Conservation (phyloP, 2,329 filamentous ascomycete genomes). For the Penicillium sp. region DNA sequence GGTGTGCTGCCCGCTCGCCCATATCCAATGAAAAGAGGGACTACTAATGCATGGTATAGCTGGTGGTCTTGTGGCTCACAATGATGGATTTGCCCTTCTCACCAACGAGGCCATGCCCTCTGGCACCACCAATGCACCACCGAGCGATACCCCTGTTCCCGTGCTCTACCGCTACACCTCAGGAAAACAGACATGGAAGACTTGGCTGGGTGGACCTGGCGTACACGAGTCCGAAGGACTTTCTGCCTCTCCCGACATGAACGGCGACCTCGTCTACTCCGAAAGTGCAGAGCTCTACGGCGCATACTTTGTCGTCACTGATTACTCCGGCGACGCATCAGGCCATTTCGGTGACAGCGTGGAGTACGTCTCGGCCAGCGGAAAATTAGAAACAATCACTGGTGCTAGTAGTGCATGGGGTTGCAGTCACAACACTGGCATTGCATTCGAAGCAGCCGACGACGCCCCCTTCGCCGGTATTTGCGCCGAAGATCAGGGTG, state of each 20-base stretch:
- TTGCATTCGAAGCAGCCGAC: slow-evolving; percentile 62
- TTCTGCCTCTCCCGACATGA: slow-evolving; percentile 58
- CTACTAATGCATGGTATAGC: slow-evolving; percentile 31
- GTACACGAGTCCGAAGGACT: slow-evolving; percentile 51
- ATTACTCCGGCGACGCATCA: slow-evolving; percentile 54
- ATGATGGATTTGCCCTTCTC: slow-evolving; percentile 63
- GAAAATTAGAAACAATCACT: slow-evolving; percentile 52
- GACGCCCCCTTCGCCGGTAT: slow-evolving; percentile 58
- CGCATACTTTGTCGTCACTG: slow-evolving; percentile 63
- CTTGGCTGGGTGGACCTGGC: slow-evolving; percentile 58
- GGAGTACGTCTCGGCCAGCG: slow-evolving; percentile 51
- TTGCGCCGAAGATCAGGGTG: slow-evolving; percentile 63
- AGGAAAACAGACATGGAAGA: slow-evolving; percentile 59
- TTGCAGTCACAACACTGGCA: slow-evolving; percentile 65
- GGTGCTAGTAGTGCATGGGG: slow-evolving; percentile 60
- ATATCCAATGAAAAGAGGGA: neutral
- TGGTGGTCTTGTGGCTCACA: slow-evolving; percentile 61
- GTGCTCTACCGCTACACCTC: slow-evolving; percentile 60
- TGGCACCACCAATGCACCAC: slow-evolving; percentile 50
- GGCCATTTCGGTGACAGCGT: slow-evolving; percentile 62
- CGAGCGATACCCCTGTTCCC: slow-evolving; percentile 52
- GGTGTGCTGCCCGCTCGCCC: slow-evolving; percentile 17
- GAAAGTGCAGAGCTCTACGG: slow-evolving; percentile 57
- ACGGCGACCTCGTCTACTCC: slow-evolving; percentile 63
- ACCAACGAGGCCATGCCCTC: slow-evolving; percentile 58